Evolutionary conservation across 768 basidiomycete genomes (phyloP).

Genomic region (Ephemerocybe angulata): DNA sequence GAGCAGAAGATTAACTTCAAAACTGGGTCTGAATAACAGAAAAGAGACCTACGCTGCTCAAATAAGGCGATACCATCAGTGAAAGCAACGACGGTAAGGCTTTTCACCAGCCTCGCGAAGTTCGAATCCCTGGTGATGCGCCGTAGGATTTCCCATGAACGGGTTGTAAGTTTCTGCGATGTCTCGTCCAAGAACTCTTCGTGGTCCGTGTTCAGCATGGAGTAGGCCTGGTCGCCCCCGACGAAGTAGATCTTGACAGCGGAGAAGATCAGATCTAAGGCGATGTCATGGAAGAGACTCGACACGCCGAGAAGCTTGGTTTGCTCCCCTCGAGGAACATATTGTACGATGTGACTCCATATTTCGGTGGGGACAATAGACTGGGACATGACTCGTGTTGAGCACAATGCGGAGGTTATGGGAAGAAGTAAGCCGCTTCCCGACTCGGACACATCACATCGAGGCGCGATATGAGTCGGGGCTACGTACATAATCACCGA

Average conservation of each 20-base stretch:
- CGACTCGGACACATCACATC: constrained; percentile 4
- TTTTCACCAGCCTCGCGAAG: constrained; percentile 34
- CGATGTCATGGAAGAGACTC: constrained; percentile 34
- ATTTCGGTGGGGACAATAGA: constrained; percentile 33
- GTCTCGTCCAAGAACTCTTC: constrained; percentile 25
- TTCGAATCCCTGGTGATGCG: constrained; percentile 30
- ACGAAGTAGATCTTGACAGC: constrained; percentile 37
- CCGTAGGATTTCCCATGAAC: constrained; percentile 38
- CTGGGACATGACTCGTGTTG: constrained; percentile 12
- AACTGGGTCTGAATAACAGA: neutral
- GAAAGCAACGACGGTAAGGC: constrained; percentile 34
- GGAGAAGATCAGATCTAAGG: constrained; percentile 30
- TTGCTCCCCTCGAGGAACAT: constrained; percentile 25
- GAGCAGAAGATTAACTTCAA: neutral
- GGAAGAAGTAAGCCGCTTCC: no score
- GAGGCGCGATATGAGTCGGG: neutral
- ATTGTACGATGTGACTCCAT: constrained; percentile 31
- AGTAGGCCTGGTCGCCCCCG: constrained; percentile 21
- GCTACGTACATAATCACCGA: neutral
- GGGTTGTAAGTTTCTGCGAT: constrained; percentile 28
- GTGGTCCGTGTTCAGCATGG: constrained; percentile 29
- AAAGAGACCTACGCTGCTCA: constrained; percentile 28
- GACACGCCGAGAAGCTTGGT: constrained; percentile 30
- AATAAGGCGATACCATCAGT: constrained; percentile 32
- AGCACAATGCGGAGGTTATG: no score